phyloP scores from a whole-genome alignment of 805 yeast genomes.

The Starmerella roubikii region DNA sequence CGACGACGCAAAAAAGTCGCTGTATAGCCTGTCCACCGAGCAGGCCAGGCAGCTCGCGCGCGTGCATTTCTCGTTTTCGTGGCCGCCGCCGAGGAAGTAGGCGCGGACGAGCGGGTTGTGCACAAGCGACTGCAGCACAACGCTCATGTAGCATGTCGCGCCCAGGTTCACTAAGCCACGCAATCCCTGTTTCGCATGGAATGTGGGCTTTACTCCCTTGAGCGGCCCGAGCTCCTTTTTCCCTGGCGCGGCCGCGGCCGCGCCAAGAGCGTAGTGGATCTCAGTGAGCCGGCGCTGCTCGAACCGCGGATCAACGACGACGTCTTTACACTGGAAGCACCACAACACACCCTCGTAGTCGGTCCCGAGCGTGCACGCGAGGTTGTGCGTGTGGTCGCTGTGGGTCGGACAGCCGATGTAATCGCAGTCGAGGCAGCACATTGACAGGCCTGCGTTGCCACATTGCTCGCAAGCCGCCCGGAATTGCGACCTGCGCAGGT shows the following conservation, averaged over 20 bases:
- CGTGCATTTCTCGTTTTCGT: slow-evolving; percentile 38
- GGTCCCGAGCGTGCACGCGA: slow-evolving; percentile 50
- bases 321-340: slow-evolving; percentile 69
- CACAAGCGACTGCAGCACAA: slow-evolving; percentile 72
- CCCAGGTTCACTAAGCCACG: slow-evolving; percentile 90
- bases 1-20: slow-evolving; percentile 55
- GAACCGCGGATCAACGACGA: slow-evolving; percentile 39
- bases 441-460: slow-evolving; percentile 5
- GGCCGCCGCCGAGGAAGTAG: slow-evolving; percentile 63
- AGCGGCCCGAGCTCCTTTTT: background rate
- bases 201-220: slow-evolving; percentile 27
- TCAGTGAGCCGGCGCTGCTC: slow-evolving; percentile 4
- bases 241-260: background rate
- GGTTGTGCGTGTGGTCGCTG: slow-evolving; percentile 29
- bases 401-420: slow-evolving; percentile 18
- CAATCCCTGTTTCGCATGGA: slow-evolving; percentile 59
- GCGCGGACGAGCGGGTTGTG: slow-evolving; percentile 82
- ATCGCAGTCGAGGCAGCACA: slow-evolving; percentile 19
- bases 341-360: slow-evolving; percentile 44
- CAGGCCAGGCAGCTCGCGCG: slow-evolving; percentile 57
- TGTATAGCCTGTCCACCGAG: slow-evolving; percentile 65
- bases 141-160: slow-evolving; percentile 93
- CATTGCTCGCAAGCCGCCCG: slow-evolving; percentile 10
- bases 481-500: slow-evolving; percentile 3
- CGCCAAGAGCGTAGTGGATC: background rate